Evolutionary conservation across 2,329 filamentous ascomycete genomes (phyloP), one percentile per base, ranked within the genome.

Genomic region (Fusarium hostae): DNA sequence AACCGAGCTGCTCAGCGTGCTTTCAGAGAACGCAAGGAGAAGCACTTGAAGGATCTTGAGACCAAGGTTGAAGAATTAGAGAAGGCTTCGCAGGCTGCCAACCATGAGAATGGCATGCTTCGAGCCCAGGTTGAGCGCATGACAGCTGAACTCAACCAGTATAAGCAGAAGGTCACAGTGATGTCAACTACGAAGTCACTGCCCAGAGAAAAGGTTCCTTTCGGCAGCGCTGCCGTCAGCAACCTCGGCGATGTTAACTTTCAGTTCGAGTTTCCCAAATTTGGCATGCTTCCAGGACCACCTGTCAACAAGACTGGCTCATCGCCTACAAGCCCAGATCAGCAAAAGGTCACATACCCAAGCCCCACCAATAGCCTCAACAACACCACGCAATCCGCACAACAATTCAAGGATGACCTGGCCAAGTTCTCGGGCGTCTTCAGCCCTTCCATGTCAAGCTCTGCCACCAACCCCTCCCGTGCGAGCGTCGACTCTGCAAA

Each of bases 181-280:
- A 86, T 86, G 68, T 75, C 80, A 59, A 81, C 71, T 59, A 78
- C 56, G 75, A 79, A 74, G 68, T 64, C 72, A 22, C 63, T 86
- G 5, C 62, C 75, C 2, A 81, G 87, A 79, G 85, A 85, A 18
- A 79, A 78, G 54, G 58, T 74, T 1, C 59, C 75, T 3, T 84
- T 87, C 76, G 83, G 86, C 76, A 80, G 76, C 60, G 79, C 84
- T 26, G 85, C 85, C 15, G 79, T 89, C 70, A 88, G 84, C 79
- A 91, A 90, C 73, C 84, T 91, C 59, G 90, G 86, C 76, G 92
- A 92, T 70, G 91, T 92, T 79, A 94, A 92, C 79, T 98, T 98
- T 79, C 91, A 95, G 74, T 98, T 99, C 75, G 95, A 98, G 74
- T 98, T 98, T 72, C 95, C 96, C 72, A 95, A 93, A 79, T 98